Percentiles rank a stretch among this genome's conserved stretches.
phyloP scores from a whole-genome alignment of 2,329 filamentous ascomycete species.

The Ophiostoma pallidulum region DNA sequence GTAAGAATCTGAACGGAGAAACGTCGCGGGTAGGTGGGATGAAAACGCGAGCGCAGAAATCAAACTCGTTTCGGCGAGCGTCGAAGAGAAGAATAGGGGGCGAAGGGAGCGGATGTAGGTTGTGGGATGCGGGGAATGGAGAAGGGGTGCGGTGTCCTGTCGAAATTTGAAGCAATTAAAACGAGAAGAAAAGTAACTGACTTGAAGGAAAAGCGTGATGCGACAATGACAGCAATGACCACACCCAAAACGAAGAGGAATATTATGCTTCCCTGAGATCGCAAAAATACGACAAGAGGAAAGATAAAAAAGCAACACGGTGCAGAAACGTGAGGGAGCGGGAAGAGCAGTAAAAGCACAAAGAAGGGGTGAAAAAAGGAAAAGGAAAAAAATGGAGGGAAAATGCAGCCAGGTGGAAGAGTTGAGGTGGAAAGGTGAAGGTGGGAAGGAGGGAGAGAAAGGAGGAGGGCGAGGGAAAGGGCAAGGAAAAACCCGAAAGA shows the following conservation, averaged over 20 bases:
- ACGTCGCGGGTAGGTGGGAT: not conserved
- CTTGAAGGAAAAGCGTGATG: slow-evolving; percentile 7
- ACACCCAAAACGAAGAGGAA: slow-evolving; percentile 4
- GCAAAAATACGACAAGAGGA: slow-evolving; percentile 6
- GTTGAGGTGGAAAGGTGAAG: slow-evolving; percentile 1
- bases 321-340: not conserved
- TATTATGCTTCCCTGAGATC: slow-evolving; percentile 10
- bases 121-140: too few relatives aligned
- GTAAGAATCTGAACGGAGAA: not conserved
- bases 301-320: slow-evolving; percentile 8
- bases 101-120: not conserved
- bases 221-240: slow-evolving; percentile 6
- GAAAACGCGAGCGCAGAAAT: too few relatives aligned
- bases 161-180: not conserved
- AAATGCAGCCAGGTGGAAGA: not conserved
- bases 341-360: slow-evolving; percentile 1
- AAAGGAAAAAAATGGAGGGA: slow-evolving; percentile 7
- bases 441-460: not conserved
- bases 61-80: too few relatives aligned
- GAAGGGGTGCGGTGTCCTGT: not conserved
- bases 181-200: slow-evolving; percentile 1
- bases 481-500: not conserved
- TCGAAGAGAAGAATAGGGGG: slow-evolving; percentile 1
- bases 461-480: not conserved
- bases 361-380: slow-evolving; percentile 4